Evolutionary conservation across 2,329 filamentous ascomycete species (phyloP).

Genomic region (Zopfia rhizophila): DNA sequence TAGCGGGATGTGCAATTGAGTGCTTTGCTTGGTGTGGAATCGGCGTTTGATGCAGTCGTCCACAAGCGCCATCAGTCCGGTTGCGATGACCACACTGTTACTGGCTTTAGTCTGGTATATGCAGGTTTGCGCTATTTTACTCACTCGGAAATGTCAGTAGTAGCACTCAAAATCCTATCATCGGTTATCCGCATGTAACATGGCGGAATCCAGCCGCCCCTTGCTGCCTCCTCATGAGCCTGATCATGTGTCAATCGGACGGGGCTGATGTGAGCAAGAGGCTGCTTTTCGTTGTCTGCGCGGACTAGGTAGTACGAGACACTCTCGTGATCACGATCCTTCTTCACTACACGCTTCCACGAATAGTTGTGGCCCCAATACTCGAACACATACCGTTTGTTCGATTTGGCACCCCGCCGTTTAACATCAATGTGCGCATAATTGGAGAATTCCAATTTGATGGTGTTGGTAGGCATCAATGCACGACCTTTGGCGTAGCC

Average conservation of each 20-base stretch:
- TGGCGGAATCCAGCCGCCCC: slow-evolving; percentile 89
- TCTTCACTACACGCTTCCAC: slow-evolving; percentile 81
- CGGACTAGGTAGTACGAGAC: slow-evolving; percentile 84
- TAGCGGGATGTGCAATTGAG: slow-evolving; percentile 63
- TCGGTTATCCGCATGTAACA: slow-evolving; percentile 93
- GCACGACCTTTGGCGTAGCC: slow-evolving; percentile 53
- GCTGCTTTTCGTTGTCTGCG: slow-evolving; percentile 66
- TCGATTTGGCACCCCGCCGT: slow-evolving; percentile 71
- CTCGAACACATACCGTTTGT: slow-evolving; percentile 87
- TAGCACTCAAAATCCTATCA: slow-evolving; percentile 71
- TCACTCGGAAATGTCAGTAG: slow-evolving; percentile 89
- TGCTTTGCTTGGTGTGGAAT: slow-evolving; percentile 70
- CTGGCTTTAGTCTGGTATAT: slow-evolving; percentile 28
- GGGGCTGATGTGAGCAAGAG: slow-evolving; percentile 86
- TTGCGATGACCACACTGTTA: slow-evolving; percentile 82
- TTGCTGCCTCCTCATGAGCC: slow-evolving; percentile 74
- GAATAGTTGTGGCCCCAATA: slow-evolving; percentile 90
- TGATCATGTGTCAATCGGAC: slow-evolving; percentile 78
- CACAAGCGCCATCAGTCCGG: slow-evolving; percentile 87
- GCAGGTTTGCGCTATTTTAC: slow-evolving; percentile 44
- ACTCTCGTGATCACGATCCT: slow-evolving; percentile 70
- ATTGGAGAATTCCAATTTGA: slow-evolving; percentile 95
- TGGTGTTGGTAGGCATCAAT: slow-evolving; percentile 73
- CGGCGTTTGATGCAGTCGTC: slow-evolving; percentile 89
- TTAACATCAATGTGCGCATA: slow-evolving; percentile 91